Conservation (phyloP, 106 monocot species). For the Cymbidium sinense region DNA sequence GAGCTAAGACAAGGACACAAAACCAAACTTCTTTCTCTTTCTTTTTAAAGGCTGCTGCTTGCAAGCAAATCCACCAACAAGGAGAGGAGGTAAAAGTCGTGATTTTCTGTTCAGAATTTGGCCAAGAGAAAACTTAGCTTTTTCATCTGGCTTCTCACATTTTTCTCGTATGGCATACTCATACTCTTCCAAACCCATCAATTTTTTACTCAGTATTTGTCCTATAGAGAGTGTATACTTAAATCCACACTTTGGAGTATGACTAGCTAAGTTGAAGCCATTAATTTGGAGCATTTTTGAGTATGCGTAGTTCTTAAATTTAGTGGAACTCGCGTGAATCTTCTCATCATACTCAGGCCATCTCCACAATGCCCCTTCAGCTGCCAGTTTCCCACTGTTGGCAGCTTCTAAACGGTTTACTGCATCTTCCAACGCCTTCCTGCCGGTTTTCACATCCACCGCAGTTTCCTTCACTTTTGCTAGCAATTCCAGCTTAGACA, state of each 20-base stretch:
- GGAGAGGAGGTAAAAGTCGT: slow-evolving; percentile 16
- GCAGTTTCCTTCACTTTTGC: slow-evolving; percentile 48
- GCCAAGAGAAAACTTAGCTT: slow-evolving; percentile 50
- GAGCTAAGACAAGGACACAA: slow-evolving; percentile 40
- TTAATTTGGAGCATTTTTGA: slow-evolving; percentile 36
- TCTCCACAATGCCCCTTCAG: slow-evolving; percentile 58
- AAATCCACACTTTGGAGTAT: slow-evolving; percentile 15
- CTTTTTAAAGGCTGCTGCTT: slow-evolving; percentile 20
- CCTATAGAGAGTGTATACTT: slow-evolving; percentile 57
- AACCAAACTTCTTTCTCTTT: slow-evolving; percentile 66
- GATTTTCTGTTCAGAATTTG: slow-evolving; percentile 59
- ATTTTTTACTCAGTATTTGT: slow-evolving; percentile 70
- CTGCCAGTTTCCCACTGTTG: slow-evolving; percentile 48
- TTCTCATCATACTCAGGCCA: slow-evolving; percentile 63
- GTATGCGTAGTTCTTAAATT: slow-evolving; percentile 47
- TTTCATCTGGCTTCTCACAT: slow-evolving; percentile 9
- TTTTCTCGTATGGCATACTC: slow-evolving; percentile 1
- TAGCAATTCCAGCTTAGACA: slow-evolving; percentile 33
- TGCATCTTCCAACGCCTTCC: slow-evolving; percentile 50
- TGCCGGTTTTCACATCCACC: slow-evolving; percentile 40
- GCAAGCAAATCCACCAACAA: background rate
- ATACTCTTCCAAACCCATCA: slow-evolving; percentile 37
- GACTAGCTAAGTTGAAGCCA: slow-evolving; percentile 16
- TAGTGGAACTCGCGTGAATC: slow-evolving; percentile 30
- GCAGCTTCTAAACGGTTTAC: slow-evolving; percentile 52